A percentile compares a stretch with the other conserved stretches of the same genome.
Conservation (phyloP, 2,329 filamentous ascomycete genomes). For the Fusarium pseudocircinatum region DNA sequence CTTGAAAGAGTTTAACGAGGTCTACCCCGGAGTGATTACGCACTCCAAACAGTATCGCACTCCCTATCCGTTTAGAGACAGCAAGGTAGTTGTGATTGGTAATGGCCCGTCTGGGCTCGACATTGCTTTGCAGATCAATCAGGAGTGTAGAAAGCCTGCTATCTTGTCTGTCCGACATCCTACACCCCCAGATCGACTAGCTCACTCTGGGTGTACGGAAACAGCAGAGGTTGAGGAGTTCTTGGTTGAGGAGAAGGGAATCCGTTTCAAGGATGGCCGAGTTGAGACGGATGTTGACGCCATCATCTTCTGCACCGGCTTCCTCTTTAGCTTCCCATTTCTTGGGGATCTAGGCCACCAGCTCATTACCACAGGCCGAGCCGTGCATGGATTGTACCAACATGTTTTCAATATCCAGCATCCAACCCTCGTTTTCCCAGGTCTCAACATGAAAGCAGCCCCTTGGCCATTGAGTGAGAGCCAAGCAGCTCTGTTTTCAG, state of each 20-base stretch:
- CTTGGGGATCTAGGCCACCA: slow-evolving; percentile 57
- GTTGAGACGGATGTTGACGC: slow-evolving; percentile 76
- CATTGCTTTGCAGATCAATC: slow-evolving; percentile 79
- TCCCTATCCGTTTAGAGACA: slow-evolving; percentile 68
- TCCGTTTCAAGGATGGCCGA: slow-evolving; percentile 73
- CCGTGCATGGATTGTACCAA: slow-evolving; percentile 78
- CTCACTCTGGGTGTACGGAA: slow-evolving; percentile 59
- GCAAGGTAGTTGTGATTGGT: slow-evolving; percentile 85
- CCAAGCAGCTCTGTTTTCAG: slow-evolving; percentile 79
- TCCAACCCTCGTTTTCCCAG: slow-evolving; percentile 81
- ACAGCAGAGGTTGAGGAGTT: slow-evolving; percentile 68
- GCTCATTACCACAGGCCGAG: slow-evolving; percentile 73
- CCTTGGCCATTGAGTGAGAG: slow-evolving; percentile 84
- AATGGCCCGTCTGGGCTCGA: slow-evolving; percentile 87
- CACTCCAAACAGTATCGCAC: slow-evolving; percentile 85
- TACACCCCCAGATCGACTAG: slow-evolving; percentile 57
- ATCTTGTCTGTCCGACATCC: slow-evolving; percentile 70
- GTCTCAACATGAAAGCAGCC: slow-evolving; percentile 83
- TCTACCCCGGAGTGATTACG: slow-evolving; percentile 68
- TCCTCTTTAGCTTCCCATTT: slow-evolving; percentile 87
- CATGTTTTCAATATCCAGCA: slow-evolving; percentile 81
- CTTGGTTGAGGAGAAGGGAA: slow-evolving; percentile 62
- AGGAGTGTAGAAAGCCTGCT: slow-evolving; percentile 67
- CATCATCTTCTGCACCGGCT: slow-evolving; percentile 89
- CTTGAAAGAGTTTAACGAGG: slow-evolving; percentile 66